These are phyloP conservation scores for slime mould (Dictyostelium discoideum) DNA, from an alignment of 78 protist species.

Conservation along the genomic window dicty_2.7 NC_007091.3:2128001-2128500, in stretches of 20 bases:
- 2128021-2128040: conserved; percentile 98
- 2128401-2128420: too few species aligned
- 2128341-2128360: neutral
- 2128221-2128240: conserved; percentile 99
- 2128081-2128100: conserved; percentile 95
- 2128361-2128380: too few species aligned
- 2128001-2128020: conserved; percentile 89
- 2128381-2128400: too few species aligned
- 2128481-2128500: too few species aligned
- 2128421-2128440: too few species aligned
- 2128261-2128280: conserved; percentile 99
- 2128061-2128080: conserved; percentile 96
- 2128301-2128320: conserved; percentile 97
- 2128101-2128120: conserved; percentile 97
- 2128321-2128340: conserved; percentile 82
- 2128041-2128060: conserved; percentile 85
- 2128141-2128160: conserved; percentile 98
- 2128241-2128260: conserved; percentile 99
- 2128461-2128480: too few species aligned
- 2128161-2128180: conserved; percentile 99
- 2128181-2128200: conserved; percentile 97
- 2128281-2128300: conserved; percentile 99
- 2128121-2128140: conserved; percentile 96
- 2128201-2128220: conserved; percentile 98
- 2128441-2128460: too few species aligned